Conservation (phyloP, 352 stramenopile species). For the Phytophthora citricola region DNA sequence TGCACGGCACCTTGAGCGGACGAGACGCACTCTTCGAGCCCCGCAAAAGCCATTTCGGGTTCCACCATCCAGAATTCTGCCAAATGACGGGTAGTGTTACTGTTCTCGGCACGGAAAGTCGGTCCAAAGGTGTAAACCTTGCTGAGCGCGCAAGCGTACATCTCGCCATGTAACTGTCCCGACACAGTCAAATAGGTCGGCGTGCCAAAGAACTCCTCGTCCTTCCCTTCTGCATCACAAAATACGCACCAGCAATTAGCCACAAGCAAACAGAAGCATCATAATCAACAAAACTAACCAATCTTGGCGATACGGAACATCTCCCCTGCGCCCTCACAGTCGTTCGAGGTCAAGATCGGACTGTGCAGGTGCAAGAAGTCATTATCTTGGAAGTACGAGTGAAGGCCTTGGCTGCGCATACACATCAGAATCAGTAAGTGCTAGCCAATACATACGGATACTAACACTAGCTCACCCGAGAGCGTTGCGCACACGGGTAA, state of each 20-base stretch:
- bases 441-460: neutral
- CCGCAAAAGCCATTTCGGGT: constrained; percentile 90
- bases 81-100: constrained; percentile 97
- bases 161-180: constrained; percentile 96
- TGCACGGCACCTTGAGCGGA: constrained; percentile 95
- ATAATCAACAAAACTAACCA: constrained; percentile 43
- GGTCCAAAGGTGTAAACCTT: constrained; percentile 99
- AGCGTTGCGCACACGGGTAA: constrained; percentile 94
- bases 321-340: constrained; percentile 98
- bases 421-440: constrained; percentile 4
- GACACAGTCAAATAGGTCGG: constrained; percentile 92
- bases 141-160: constrained; percentile 96
- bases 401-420: constrained; percentile 60
- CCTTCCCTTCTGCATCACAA: constrained; percentile 72
- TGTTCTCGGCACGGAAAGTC: constrained; percentile 99
- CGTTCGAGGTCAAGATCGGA: constrained; percentile 96
- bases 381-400: constrained; percentile 80
- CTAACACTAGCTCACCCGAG: constrained; percentile 60
- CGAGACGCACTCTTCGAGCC: constrained; percentile 91
- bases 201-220: constrained; percentile 95
- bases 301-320: constrained; percentile 95
- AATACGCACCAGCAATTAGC: constrained; percentile 12
- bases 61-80: constrained; percentile 99
- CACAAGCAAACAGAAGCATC: constrained; percentile 11
- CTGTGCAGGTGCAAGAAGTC: constrained; percentile 89